Conservation (phyloP, 805 yeast species). For the Sporopachydermia lactativora region DNA sequence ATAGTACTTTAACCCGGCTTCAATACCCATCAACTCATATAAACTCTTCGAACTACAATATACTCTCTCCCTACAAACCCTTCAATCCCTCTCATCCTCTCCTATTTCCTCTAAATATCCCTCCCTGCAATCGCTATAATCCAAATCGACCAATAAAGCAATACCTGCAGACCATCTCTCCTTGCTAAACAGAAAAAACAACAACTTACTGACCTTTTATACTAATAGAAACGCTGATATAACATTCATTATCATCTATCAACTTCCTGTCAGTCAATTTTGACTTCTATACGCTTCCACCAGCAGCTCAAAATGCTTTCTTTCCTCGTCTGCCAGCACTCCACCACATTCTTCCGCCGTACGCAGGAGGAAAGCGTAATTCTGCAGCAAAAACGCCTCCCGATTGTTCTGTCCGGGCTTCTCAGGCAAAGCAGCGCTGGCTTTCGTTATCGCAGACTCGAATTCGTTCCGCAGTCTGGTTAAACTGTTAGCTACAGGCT, state of each 20-base stretch:
- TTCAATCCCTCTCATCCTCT: too few species aligned
- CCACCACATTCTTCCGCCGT: slow-evolving; percentile 34
- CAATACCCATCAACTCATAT: too few species aligned
- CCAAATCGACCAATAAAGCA: neutral
- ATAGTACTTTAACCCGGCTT: too few species aligned
- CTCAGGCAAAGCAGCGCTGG: slow-evolving; percentile 30
- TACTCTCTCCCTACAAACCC: too few species aligned
- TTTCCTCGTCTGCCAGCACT: slow-evolving; percentile 26
- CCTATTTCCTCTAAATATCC: too few species aligned
- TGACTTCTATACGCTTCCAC: slow-evolving; percentile 26
- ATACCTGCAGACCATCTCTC: neutral
- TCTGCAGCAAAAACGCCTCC: slow-evolving; percentile 63
- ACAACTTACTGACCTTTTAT: neutral
- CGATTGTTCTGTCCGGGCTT: slow-evolving; percentile 24
- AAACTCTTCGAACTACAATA: too few species aligned
- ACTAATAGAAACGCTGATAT: neutral
- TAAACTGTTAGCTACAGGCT: slow-evolving; percentile 62
- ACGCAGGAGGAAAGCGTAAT: slow-evolving; percentile 49
- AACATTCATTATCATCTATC: neutral
- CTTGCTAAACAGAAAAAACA: neutral
- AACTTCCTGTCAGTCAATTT: neutral
- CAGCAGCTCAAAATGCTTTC: slow-evolving; percentile 29
- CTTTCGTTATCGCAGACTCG: slow-evolving; percentile 62
- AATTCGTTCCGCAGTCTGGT: slow-evolving; percentile 62
- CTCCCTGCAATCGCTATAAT: too few species aligned